These are phyloP conservation scores for Phytophthora megakarya DNA, from an alignment of 352 stramenopile species.

Conservation along the genomic window DNA sequence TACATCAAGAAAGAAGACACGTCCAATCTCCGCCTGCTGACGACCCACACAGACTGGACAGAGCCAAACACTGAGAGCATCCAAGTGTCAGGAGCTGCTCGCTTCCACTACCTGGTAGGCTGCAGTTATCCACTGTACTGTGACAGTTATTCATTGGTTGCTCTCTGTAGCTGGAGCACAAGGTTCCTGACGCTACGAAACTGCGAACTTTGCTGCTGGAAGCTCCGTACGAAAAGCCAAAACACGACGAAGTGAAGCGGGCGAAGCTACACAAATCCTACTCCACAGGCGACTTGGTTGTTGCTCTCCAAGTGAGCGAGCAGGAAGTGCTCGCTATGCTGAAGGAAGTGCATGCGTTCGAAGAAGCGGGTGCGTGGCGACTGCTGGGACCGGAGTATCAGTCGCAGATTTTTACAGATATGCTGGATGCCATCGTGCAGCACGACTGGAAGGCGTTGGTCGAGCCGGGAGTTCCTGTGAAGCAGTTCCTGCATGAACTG, in stretches of 20 bases:
- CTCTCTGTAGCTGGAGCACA: conserved; percentile 59
- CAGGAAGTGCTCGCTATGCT: conserved; percentile 69
- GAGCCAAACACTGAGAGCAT: conserved; percentile 41
- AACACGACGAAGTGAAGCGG: conserved; percentile 38
- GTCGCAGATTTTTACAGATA: conserved; percentile 63
- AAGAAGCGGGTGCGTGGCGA: conserved; percentile 73
- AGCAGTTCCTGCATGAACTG: conserved; percentile 42
- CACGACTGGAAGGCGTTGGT: conserved; percentile 66
- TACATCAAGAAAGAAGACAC: conserved; percentile 82
- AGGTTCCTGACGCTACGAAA: conserved; percentile 56
- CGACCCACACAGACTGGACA: conserved; percentile 59
- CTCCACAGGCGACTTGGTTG: conserved; percentile 66
- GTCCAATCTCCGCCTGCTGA: conserved; percentile 80
- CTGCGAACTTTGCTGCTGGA: conserved; percentile 69
- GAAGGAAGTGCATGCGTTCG: conserved; percentile 63
- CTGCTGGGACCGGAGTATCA: conserved; percentile 66
- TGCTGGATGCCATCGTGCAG: conserved; percentile 76
- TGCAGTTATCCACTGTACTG: too few relatives aligned
- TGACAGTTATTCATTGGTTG: neutral
- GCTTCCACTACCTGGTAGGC: conserved; percentile 70
- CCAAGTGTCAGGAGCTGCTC: conserved; percentile 54
- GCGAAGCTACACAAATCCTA: conserved; percentile 63
- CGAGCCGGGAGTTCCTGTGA: conserved; percentile 45
- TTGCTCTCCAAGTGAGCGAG: conserved; percentile 63
- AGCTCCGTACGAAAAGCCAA: conserved; percentile 57